Evolutionary conservation across 257 asterid genomes (phyloP).

Genomic region (Thymus mandschuricus): DNA sequence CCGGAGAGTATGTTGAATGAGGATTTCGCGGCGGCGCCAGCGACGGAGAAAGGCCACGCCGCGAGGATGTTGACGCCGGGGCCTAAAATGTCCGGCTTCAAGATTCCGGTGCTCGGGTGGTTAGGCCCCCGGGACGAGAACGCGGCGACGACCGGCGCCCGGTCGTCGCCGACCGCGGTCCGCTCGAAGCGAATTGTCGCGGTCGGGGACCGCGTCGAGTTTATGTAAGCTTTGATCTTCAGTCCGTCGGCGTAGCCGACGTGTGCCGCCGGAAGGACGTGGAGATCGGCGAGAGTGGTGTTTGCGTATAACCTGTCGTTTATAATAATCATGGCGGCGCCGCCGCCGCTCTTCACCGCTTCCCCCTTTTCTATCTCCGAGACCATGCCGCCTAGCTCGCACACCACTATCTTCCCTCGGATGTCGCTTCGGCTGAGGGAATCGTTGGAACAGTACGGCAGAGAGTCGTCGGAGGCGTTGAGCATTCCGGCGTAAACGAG

Average conservation of each 20-base stretch:
- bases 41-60: constrained; percentile 32
- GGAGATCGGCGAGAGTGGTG: constrained; percentile 17
- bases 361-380: constrained; percentile 30
- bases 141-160: constrained; percentile 24
- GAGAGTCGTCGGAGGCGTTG: no score
- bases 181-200: constrained; percentile 38
- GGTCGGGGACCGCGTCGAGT: constrained; percentile 18
- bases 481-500: no score
- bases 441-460: no score
- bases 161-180: constrained; percentile 22
- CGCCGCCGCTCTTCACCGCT: constrained; percentile 42
- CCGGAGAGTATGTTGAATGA: constrained; percentile 13
- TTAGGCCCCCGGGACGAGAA: constrained; percentile 49
- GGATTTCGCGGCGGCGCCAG: not conserved
- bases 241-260: constrained; percentile 30
- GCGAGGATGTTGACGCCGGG: constrained; percentile 40
- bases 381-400: constrained; percentile 21
- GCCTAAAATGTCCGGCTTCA: constrained; percentile 47
- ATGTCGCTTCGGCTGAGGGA: no score
- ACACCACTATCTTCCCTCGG: constrained; percentile 36
- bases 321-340: constrained; percentile 42
- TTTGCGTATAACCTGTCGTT: no score
- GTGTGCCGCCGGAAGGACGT: constrained; percentile 36
- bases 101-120: constrained; percentile 31
- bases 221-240: constrained; percentile 35